Evolutionary conservation across 129 eudicot genomes (phyloP).

Genomic region (Saposhnikovia divaricata): DNA sequence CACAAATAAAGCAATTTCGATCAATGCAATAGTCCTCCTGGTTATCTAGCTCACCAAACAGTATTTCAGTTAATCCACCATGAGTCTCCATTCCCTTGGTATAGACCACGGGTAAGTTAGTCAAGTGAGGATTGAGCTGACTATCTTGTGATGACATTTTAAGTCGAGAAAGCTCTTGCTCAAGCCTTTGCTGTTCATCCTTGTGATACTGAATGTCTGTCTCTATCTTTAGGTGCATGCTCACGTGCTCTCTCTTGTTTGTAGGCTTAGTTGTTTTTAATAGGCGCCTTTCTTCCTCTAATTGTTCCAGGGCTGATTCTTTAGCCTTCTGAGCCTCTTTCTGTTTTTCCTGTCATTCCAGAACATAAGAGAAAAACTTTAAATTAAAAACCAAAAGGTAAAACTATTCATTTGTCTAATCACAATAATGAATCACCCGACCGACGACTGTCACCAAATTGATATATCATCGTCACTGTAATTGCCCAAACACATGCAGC

Average conservation of each 20-base stretch:
- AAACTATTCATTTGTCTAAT: slow-evolving; percentile 50
- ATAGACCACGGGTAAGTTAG: no score
- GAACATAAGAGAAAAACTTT: background rate
- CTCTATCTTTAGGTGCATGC: slow-evolving; percentile 64
- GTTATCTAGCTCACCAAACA: slow-evolving; percentile 47
- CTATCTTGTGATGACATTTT: slow-evolving; percentile 34
- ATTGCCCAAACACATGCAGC: background rate
- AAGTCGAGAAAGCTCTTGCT: slow-evolving; percentile 78
- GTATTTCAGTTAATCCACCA: slow-evolving; percentile 44
- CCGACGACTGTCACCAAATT: no score
- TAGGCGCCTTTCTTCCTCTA: slow-evolving; percentile 75
- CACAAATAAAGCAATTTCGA: slow-evolving; percentile 63
- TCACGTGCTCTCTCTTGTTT: slow-evolving; percentile 63
- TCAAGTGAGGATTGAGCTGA: slow-evolving; percentile 16
- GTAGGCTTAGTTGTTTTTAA: slow-evolving; percentile 70
- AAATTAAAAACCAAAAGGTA: background rate
- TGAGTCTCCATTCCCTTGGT: slow-evolving; percentile 21
- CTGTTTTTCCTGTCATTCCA: slow-evolving; percentile 56
- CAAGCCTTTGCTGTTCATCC: slow-evolving; percentile 86
- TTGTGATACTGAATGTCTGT: slow-evolving; percentile 86
- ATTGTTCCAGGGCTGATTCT: slow-evolving; percentile 46
- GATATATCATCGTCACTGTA: no score
- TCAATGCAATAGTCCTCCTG: slow-evolving; percentile 31
- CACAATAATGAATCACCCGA: no score
- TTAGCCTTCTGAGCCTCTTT: slow-evolving; percentile 70